Conservation (phyloP, 1,284 basidiomycete species). For the Irpex lacteus region DNA sequence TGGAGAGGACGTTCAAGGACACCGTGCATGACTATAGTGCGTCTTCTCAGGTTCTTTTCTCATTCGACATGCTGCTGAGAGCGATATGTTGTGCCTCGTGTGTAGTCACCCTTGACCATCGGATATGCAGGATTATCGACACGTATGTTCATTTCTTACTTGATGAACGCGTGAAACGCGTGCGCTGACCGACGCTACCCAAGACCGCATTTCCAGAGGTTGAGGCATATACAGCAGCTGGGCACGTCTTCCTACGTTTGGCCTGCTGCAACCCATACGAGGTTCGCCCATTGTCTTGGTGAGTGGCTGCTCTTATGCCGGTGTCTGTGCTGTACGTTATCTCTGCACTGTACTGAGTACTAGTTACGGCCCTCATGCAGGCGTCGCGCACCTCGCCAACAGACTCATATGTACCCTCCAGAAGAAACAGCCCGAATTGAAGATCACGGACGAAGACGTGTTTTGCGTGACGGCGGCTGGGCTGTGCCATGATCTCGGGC, state of each 20-base stretch:
- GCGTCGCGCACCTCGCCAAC: constrained; percentile 69
- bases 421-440: constrained; percentile 56
- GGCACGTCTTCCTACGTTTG: constrained; percentile 74
- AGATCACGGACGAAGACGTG: constrained; percentile 64
- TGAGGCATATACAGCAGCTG: constrained; percentile 74
- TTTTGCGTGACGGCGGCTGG: constrained; percentile 69
- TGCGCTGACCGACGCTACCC: constrained; percentile 9
- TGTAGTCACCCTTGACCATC: constrained; percentile 35
- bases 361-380: constrained; percentile 32
- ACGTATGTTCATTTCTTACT: constrained; percentile 31
- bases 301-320: constrained; percentile 13
- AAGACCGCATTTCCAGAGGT: constrained; percentile 72
- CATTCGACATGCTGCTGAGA: neutral
- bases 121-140: constrained; percentile 40
- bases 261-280: constrained; percentile 72
- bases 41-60: constrained; percentile 16
- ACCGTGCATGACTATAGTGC: constrained; percentile 48
- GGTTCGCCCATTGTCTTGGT: constrained; percentile 81
- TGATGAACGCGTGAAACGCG: neutral
- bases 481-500: constrained; percentile 70
- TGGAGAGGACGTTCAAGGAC: constrained; percentile 36
- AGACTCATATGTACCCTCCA: constrained; percentile 56
- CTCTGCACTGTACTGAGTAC: neutral
- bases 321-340: neutral
- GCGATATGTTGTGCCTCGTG: neutral